Evolutionary conservation across 176 grass and related monocot genomes (phyloP).

Genomic region (Poa pratensis): DNA sequence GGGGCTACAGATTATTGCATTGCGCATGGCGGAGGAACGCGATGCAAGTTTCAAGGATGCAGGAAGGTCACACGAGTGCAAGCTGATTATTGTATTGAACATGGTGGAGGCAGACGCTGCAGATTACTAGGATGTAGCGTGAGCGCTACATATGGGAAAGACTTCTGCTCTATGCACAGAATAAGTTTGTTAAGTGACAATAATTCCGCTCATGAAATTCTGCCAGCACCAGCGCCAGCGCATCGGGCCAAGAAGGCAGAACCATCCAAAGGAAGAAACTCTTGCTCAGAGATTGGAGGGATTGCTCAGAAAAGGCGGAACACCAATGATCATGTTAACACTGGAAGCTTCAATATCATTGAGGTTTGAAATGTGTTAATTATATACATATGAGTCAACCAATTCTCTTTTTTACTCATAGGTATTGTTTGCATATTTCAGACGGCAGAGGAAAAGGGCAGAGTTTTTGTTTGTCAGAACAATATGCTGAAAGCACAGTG

Average conservation of each 20-base stretch:
- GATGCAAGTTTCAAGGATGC: constrained; percentile 50
- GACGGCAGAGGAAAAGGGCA: constrained; percentile 15
- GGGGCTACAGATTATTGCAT: constrained; percentile 48
- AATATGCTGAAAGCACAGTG: constrained; percentile 4
- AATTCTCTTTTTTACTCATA: neutral
- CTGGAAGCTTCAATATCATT: neutral
- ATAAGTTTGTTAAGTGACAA: neutral
- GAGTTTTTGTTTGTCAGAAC: neutral
- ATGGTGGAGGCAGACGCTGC: constrained; percentile 48
- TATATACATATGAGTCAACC: neutral
- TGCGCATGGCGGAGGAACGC: constrained; percentile 47
- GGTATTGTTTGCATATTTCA: constrained; percentile 15
- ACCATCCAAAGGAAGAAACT: constrained; percentile 31
- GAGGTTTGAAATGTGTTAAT: constrained; percentile 39
- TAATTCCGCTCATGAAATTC: constrained; percentile 15
- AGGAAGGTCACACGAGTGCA: constrained; percentile 39
- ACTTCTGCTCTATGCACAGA: constrained; percentile 42
- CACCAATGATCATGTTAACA: neutral
- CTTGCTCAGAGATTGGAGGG: neutral
- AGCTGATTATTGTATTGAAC: constrained; percentile 38
- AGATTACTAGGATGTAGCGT: constrained; percentile 28
- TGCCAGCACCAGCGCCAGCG: neutral
- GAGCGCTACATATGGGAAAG: constrained; percentile 23
- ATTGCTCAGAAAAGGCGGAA: constrained; percentile 38
- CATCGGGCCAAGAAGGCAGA: neutral